Evolutionary conservation across 2,329 filamentous ascomycete species (phyloP), one percentile per base, ranked within the genome.

Genomic region (Penicillium sp.): DNA sequence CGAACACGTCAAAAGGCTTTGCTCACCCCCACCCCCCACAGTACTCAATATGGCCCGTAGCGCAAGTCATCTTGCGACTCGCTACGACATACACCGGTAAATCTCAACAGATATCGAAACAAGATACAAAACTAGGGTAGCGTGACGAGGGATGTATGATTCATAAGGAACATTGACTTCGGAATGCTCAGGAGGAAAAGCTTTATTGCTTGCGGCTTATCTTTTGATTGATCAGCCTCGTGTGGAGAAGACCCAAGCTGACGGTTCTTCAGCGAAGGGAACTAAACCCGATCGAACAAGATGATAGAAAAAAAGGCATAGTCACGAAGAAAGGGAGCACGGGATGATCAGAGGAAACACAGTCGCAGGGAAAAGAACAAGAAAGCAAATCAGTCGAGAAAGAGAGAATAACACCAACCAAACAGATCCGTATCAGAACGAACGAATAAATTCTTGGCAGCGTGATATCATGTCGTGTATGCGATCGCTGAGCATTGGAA

Each of bases 401-500:
- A 28, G 7, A 37, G 20, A 35, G n/a, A 25, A 53, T 38, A 41
- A 48, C 22, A 41, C 42, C 42, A 42, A 41, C 41, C 42, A 47
- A 41, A 54, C 22, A 34, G 15, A 41, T 49, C 35, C 54, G 39
- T 37, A 20, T 48, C 10, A 20, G 8, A 41, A n/a, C 31, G 8
- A 25, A 54, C 20, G 20, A 15, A 51, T 20, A 12, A 17, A 17
- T 6, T 43, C 8, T 42, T 22, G 50, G 25, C 31, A 48, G 48
- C 12, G 41, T 28, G 57, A 51, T 41, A 60, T 52, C 48, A 43
- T 54, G 56, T 49, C 54, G 53, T 42, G 51, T 42, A 58, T 58
- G 47, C 38, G 54, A 62, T 45, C 38, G 54, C 47, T 53, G 28
- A 20, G 41, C 53, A 47, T 37, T 10, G 31, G 35, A 51, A 51